Evolutionary conservation across 371 early-diverging fungal species (phyloP).

Genomic region (Sporodiniella umbellata): DNA sequence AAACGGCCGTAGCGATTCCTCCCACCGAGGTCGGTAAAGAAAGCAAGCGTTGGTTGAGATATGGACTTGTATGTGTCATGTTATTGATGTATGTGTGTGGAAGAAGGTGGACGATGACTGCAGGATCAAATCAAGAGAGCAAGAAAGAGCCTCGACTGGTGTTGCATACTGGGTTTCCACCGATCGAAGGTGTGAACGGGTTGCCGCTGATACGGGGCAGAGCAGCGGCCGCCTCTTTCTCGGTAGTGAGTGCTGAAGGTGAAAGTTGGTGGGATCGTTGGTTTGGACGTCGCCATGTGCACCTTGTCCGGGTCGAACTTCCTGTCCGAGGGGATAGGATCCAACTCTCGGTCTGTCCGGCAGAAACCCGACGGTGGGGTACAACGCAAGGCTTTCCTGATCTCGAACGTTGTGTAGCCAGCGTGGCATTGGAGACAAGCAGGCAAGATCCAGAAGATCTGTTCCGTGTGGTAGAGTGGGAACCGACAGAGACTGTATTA

Average conservation of each 20-base stretch:
- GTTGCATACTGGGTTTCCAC: constrained; percentile 39
- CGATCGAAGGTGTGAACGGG: constrained; percentile 21
- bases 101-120: not conserved
- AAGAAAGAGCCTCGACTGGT: constrained; percentile 17
- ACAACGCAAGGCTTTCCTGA: constrained; percentile 11
- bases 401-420: constrained; percentile 9
- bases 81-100: too few relatives aligned
- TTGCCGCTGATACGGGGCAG: constrained; percentile 9
- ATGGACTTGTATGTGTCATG: not conserved
- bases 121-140: not conserved
- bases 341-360: constrained; percentile 24
- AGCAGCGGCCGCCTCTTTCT: constrained; percentile 34
- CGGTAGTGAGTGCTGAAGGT: constrained; percentile 10
- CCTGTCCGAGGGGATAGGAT: constrained; percentile 16
- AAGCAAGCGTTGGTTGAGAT: not conserved
- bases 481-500: constrained; percentile 11
- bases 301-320: constrained; percentile 27
- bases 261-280: constrained; percentile 45
- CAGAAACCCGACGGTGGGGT: constrained; percentile 8
- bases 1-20: too few relatives aligned
- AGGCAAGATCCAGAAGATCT: not conserved
- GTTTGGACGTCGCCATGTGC: constrained; percentile 35
- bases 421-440: not conserved
- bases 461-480: constrained; percentile 23
- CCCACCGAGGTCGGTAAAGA: too few relatives aligned